phyloP scores from a whole-genome alignment of 805 yeast species.

The Wickerhamiella nectarea region DNA sequence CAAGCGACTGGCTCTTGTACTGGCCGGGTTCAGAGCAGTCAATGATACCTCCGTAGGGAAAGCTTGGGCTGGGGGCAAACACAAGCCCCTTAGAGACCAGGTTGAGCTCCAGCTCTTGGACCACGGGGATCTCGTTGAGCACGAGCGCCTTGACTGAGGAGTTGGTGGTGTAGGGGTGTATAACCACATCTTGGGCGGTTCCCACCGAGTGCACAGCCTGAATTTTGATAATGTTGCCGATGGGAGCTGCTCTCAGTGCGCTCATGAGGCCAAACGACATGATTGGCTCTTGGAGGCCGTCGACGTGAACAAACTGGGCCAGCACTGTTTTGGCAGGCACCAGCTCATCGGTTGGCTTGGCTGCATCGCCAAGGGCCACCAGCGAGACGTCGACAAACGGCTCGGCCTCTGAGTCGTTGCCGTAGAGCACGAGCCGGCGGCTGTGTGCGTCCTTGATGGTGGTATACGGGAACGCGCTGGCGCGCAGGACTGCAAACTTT shows the following conservation, averaged over 20 bases:
- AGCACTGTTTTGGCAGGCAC: constrained; percentile 30
- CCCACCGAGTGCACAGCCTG: constrained; percentile 29
- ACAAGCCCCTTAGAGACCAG: constrained; percentile 14
- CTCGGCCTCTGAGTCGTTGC: constrained; percentile 1
- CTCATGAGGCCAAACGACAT: constrained; percentile 40
- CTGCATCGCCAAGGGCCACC: neutral
- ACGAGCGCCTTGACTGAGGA: constrained; percentile 7
- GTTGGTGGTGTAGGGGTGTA: constrained; percentile 40
- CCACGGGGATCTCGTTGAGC: neutral
- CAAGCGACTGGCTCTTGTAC: constrained; percentile 11
- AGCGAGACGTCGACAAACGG: neutral
- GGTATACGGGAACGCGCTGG: constrained; percentile 12
- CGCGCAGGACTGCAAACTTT: constrained; percentile 5
- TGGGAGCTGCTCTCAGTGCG: constrained; percentile 37
- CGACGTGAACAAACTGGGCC: constrained; percentile 34
- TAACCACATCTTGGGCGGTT: constrained; percentile 26
- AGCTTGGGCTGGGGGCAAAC: constrained; percentile 12
- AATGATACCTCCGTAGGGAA: constrained; percentile 15
- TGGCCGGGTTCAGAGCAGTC: constrained; percentile 4
- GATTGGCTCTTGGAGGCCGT: constrained; percentile 30
- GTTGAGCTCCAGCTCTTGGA: constrained; percentile 10
- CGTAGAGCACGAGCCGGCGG: constrained; percentile 11
- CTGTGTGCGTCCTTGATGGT: constrained; percentile 8
- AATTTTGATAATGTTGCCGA: constrained; percentile 43
- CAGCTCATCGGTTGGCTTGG: constrained; percentile 10